phyloP scores from a whole-genome alignment of 1,284 basidiomycete genomes.

The Tilletia horrida region DNA sequence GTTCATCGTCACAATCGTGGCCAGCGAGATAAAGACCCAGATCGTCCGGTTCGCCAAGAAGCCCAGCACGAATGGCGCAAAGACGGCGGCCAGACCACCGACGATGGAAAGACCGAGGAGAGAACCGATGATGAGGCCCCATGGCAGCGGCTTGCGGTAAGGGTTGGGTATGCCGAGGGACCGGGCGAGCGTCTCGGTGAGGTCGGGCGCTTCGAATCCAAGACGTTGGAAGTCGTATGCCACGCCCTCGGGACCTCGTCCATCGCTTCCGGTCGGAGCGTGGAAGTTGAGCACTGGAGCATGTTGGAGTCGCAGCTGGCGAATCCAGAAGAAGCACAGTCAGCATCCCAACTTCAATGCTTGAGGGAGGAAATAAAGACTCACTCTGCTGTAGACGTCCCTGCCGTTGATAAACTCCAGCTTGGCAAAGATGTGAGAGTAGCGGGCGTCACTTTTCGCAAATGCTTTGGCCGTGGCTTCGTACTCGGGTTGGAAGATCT shows the following conservation, averaged over 20 bases:
- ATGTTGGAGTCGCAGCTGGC: slow-evolving; percentile 38
- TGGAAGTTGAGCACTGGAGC: slow-evolving; percentile 46
- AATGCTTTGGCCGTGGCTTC: slow-evolving; percentile 36
- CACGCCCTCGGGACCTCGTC: slow-evolving; percentile 25
- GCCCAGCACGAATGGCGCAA: slow-evolving; percentile 11
- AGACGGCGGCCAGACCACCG: slow-evolving; percentile 21
- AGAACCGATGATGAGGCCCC: slow-evolving; percentile 27
- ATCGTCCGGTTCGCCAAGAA: slow-evolving; percentile 27
- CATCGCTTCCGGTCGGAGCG: slow-evolving; percentile 21
- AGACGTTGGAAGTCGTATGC: slow-evolving; percentile 41
- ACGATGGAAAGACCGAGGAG: slow-evolving; percentile 18
- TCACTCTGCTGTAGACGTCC: slow-evolving; percentile 29
- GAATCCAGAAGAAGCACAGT: not conserved
- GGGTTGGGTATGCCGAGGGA: slow-evolving; percentile 27
- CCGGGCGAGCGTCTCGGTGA: slow-evolving; percentile 31
- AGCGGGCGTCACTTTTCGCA: slow-evolving; percentile 28
- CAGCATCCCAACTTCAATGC: not conserved
- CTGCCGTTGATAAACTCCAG: slow-evolving; percentile 37
- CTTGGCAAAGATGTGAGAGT: slow-evolving; percentile 37
- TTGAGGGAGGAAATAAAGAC: not conserved
- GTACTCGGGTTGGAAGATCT: slow-evolving; percentile 41
- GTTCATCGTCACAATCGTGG: slow-evolving; percentile 49
- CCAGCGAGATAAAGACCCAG: slow-evolving; percentile 38
- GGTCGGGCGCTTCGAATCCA: slow-evolving; percentile 32
- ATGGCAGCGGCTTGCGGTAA: slow-evolving; percentile 39